These are phyloP conservation scores for Trypanosoma scelopori DNA, from an alignment of 208 protist genomes.

Conservation along the genomic window DNA sequence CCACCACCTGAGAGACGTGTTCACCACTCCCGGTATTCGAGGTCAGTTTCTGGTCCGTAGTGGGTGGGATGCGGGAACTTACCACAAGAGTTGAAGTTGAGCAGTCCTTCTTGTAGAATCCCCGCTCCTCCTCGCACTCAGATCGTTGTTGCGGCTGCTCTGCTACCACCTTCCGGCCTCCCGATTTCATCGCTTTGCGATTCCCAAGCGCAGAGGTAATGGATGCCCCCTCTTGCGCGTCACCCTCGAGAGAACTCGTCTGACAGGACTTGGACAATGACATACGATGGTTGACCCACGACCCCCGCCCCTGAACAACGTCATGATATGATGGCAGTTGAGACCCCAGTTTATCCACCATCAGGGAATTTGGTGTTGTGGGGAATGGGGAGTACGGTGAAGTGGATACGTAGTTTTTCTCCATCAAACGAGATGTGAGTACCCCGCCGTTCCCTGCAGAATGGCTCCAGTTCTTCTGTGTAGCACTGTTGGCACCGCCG, in stretches of 20 bases:
- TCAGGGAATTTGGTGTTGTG: background rate
- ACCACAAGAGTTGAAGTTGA: too few species aligned
- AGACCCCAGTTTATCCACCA: background rate
- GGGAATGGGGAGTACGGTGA: background rate
- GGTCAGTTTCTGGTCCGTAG: too few species aligned
- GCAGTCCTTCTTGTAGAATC: background rate
- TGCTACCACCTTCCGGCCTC: too few species aligned
- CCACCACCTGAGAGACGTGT: too few species aligned
- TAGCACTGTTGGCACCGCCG: conserved; percentile 2
- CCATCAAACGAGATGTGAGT: background rate
- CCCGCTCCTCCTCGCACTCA: background rate
- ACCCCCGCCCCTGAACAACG: background rate
- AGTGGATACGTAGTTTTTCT: background rate
- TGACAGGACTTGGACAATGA: background rate
- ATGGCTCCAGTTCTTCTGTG: conserved; percentile 3
- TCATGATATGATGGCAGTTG: conserved; percentile 6
- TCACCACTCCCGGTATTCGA: too few species aligned
- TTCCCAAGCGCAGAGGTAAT: background rate
- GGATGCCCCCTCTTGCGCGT: background rate
- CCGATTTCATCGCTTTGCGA: background rate
- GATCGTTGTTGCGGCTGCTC: background rate
- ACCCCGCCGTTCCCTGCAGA: background rate
- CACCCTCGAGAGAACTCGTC: background rate
- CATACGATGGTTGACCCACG: background rate
- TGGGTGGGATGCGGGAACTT: too few species aligned